A percentile compares a stretch with the other conserved stretches of the same genome.
These are phyloP conservation scores for Pythium pyrilobum DNA, from an alignment of 352 stramenopile genomes.

Conservation along the genomic window DNA sequence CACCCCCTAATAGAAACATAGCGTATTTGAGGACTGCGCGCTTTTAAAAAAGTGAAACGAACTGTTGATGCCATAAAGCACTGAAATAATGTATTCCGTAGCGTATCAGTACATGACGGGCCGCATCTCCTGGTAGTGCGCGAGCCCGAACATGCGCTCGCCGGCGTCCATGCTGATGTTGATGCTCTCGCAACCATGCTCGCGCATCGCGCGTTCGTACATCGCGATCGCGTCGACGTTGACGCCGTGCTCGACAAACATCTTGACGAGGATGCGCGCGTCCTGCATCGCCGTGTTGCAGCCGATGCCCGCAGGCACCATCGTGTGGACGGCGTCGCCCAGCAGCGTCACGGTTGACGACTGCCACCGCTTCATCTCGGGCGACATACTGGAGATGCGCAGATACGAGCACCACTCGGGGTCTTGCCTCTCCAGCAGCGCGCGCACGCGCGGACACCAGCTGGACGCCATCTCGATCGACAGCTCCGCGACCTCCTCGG, in stretches of 20 bases:
- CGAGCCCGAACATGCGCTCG: slow-evolving; percentile 42
- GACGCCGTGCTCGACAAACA: slow-evolving; percentile 28
- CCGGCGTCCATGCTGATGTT: slow-evolving; percentile 36
- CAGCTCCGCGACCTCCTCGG: slow-evolving; percentile 40
- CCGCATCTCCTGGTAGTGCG: slow-evolving; percentile 37
- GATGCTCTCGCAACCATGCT: slow-evolving; percentile 46
- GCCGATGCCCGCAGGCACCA: slow-evolving; percentile 53
- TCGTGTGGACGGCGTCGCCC: slow-evolving; percentile 59
- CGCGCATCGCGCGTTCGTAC: slow-evolving; percentile 56
- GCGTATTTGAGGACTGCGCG: no score
- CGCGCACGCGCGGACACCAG: slow-evolving; percentile 42
- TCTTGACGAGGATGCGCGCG: slow-evolving; percentile 28
- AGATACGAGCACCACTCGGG: slow-evolving; percentile 55
- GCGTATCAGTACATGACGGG: no score
- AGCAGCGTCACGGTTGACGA: slow-evolving; percentile 46
- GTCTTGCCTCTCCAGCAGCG: slow-evolving; percentile 35
- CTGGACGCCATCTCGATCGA: slow-evolving; percentile 43
- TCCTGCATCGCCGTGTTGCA: slow-evolving; percentile 61
- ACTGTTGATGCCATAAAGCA: no score
- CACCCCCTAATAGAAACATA: no score
- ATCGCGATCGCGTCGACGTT: slow-evolving; percentile 40
- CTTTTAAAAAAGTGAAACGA: no score
- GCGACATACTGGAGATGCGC: slow-evolving; percentile 57
- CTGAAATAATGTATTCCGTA: no score
- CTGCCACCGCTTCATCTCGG: slow-evolving; percentile 44